phyloP scores from a whole-genome alignment of 139 green algal genomes.

The Chlorella sp. region DNA sequence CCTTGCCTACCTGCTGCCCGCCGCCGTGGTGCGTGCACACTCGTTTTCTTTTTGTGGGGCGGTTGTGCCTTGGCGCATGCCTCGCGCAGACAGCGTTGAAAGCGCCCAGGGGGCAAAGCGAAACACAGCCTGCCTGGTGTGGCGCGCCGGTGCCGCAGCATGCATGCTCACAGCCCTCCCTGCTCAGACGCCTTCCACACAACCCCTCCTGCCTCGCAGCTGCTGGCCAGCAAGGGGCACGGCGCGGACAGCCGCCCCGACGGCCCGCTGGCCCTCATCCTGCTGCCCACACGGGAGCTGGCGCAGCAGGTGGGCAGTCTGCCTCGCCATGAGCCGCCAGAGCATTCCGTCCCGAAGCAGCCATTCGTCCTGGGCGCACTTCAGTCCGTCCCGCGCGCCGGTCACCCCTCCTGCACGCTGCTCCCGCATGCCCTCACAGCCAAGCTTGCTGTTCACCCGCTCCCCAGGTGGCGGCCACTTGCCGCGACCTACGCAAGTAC shows the following conservation, averaged over 20 bases:
- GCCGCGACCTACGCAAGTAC: conserved; percentile 33
- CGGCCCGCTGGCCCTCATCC: conserved; percentile 61
- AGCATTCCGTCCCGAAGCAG: not conserved
- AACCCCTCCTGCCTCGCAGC: not conserved
- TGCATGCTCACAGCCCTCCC: too few species aligned
- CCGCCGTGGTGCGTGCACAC: conserved; percentile 17
- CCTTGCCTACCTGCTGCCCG: conserved; percentile 80
- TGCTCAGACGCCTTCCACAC: not conserved
- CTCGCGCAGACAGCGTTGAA: too few species aligned
- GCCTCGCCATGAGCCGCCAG: not conserved
- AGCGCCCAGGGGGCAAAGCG: too few species aligned
- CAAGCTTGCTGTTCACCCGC: not conserved
- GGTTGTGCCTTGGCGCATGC: too few species aligned
- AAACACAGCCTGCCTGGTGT: too few species aligned
- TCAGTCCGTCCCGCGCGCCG: too few species aligned
- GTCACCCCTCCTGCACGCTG: too few species aligned
- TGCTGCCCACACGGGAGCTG: conserved; percentile 85
- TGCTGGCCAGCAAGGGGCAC: conserved; percentile 34
- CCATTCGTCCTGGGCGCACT: not conserved
- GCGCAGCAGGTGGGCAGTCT: conserved; percentile 70
- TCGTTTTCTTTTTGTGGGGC: too few species aligned
- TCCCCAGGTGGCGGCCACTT: conserved; percentile 17
- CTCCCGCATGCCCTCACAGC: not conserved
- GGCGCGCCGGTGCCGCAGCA: too few species aligned
- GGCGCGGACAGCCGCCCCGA: conserved; percentile 24